phyloP scores from a whole-genome alignment of 495 filamentous ascomycete genomes.

The Pyrenula aspistea region DNA sequence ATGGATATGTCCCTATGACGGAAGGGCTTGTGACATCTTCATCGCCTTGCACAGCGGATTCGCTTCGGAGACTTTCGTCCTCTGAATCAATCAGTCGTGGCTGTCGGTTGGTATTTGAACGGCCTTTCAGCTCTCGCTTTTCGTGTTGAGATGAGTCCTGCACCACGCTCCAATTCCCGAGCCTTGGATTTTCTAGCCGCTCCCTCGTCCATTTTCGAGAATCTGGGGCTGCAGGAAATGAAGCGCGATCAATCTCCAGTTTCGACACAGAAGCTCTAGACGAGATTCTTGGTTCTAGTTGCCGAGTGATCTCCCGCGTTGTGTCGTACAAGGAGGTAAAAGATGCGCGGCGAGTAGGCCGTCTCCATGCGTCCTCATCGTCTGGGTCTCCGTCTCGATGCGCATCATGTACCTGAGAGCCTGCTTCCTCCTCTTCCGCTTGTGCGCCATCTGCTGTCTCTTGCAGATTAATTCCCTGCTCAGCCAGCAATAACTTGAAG shows the following conservation, averaged over 20 bases:
- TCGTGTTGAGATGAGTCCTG: conserved; percentile 25
- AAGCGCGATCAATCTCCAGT: conserved; percentile 18
- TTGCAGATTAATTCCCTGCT: conserved; percentile 57
- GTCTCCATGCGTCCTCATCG: conserved; percentile 10
- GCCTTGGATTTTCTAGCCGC: conserved; percentile 26
- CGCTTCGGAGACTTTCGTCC: conserved; percentile 2
- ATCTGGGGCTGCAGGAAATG: conserved; percentile 4
- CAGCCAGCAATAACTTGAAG: conserved; percentile 51
- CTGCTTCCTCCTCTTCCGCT: conserved; percentile 10
- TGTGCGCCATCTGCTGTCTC: conserved; percentile 28
- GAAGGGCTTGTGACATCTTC: conserved; percentile 13
- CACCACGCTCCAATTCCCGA: conserved; percentile 27
- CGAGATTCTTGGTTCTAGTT: conserved; percentile 21
- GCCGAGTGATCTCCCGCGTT: conserved; percentile 32
- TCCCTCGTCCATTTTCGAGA: conserved; percentile 31
- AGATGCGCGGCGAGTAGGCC: conserved; percentile 34
- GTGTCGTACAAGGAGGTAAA: conserved; percentile 45
- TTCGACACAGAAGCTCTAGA: conserved; percentile 37
- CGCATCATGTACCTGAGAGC: conserved; percentile 11
- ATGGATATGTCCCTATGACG: conserved; percentile 1
- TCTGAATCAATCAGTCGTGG: neutral
- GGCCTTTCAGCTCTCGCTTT: conserved; percentile 6
- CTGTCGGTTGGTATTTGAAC: neutral
- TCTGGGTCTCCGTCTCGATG: conserved; percentile 7
- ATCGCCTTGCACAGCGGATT: conserved; percentile 11